phyloP scores from a whole-genome alignment of 2,329 filamentous ascomycete genomes.

The Cordyceps cateniannulata region DNA sequence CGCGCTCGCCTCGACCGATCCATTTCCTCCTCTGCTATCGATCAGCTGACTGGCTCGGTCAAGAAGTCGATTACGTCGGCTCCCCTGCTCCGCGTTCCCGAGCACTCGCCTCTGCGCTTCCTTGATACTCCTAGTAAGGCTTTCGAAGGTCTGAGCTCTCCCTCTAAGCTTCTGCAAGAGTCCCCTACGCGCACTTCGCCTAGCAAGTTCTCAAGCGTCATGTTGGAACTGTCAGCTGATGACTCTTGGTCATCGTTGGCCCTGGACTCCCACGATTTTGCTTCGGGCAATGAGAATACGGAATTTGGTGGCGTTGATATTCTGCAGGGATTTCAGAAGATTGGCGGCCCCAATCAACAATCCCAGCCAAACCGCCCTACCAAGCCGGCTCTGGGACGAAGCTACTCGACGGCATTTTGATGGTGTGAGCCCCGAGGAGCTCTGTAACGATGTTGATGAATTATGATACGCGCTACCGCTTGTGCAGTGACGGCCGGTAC shows the following conservation, averaged over 20 bases:
- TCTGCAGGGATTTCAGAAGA: constrained; percentile 69
- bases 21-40: constrained; percentile 54
- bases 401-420: constrained; percentile 32
- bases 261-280: constrained; percentile 34
- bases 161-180: constrained; percentile 42
- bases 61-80: constrained; percentile 46
- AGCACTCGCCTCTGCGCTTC: constrained; percentile 29
- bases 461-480: constrained; percentile 2
- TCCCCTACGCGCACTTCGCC: constrained; percentile 39
- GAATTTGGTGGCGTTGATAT: constrained; percentile 61
- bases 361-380: constrained; percentile 24
- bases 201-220: constrained; percentile 37
- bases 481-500: constrained; percentile 3
- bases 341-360: constrained; percentile 45
- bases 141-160: constrained; percentile 48
- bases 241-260: constrained; percentile 32
- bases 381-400: constrained; percentile 32
- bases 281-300: constrained; percentile 37
- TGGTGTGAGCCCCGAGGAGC: background rate
- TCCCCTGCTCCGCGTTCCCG: constrained; percentile 44
- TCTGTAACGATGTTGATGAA: constrained; percentile 17
- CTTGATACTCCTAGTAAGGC: constrained; percentile 53
- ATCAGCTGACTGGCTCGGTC: constrained; percentile 51
- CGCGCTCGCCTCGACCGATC: constrained; percentile 59
- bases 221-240: constrained; percentile 30